Evolutionary conservation across 2,329 filamentous ascomycete genomes (phyloP), one percentile per base, ranked within the genome.

Genomic region (Cladobotryum mycophilum): DNA sequence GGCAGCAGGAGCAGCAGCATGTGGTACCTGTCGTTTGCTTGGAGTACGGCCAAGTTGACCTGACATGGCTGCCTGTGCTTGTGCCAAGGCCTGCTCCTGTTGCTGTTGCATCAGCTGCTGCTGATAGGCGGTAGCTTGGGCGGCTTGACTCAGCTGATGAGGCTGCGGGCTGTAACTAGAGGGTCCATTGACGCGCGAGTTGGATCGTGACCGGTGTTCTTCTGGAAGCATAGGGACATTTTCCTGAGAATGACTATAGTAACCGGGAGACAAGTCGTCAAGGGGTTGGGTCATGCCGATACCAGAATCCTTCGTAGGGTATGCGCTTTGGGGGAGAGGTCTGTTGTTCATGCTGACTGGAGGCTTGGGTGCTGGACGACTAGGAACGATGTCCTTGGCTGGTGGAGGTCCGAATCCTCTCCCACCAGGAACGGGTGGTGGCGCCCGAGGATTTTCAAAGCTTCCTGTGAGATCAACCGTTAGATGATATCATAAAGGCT

Each of bases 371-470:
- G 92, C 90, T 49, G 89, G 88, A 54, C 93, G 82, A 62, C 82
- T 87, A 45, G 93, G 91, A 64, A 95, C 78, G 54, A 78, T 66
- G 56, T 82, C 80, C 64, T 80, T 79, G 50, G 55, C 52, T 4
- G 47, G 48, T 51, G 69, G 65, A 40, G 73, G 70, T 33, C 72
- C 65, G 41, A 68, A 71, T 52, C 69, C 70, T 52, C 76, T 71
- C 45, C 74, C 75, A 42, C 69, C 67, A 52, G 92, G 91, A 54
- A 96, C 88, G 11, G 92, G 93, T 56, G 93, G 93, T 37, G 93
- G 88, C 15, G 92, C 88, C 64, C 93, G 82, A 45, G 93, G 93
- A 65, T 99, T 97, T 72, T 97, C 93, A 70, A 97, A 99, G 74
- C 89, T 97, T 65, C 89, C 88, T 78, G 90, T 85, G 72, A 89